These are phyloP conservation scores for Vachellia pachyceras DNA, from an alignment of 306 rosid species.

Conservation along the genomic window DNA sequence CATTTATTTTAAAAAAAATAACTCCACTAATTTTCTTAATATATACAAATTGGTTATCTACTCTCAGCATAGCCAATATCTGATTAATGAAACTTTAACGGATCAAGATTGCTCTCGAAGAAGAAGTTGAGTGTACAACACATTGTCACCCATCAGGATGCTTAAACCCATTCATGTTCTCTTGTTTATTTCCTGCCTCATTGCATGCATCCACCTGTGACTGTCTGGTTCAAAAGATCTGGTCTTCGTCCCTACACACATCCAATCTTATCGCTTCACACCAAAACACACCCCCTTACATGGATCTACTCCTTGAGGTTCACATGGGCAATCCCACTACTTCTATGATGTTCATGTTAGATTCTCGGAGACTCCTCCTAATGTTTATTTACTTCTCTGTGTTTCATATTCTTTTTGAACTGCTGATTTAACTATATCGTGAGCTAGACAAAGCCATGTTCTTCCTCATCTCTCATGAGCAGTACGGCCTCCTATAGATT, in stretches of 20 bases:
- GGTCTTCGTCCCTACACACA: background rate
- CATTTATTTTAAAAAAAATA: too few relatives aligned
- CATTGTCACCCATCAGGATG: background rate
- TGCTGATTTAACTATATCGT: too few relatives aligned
- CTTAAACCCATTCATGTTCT: background rate
- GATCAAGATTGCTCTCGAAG: background rate
- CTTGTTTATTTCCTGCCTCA: background rate
- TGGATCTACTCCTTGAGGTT: background rate
- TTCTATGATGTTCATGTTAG: background rate
- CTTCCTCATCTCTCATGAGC: too few relatives aligned
- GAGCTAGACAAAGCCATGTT: too few relatives aligned
- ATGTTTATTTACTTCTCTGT: too few relatives aligned
- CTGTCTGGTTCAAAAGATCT: background rate
- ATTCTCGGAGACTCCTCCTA: too few relatives aligned
- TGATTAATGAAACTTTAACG: background rate
- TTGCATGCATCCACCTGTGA: slow-evolving; percentile 1
- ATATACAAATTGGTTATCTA: too few relatives aligned
- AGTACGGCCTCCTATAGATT: too few relatives aligned
- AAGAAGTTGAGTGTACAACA: background rate
- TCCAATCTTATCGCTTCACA: background rate
- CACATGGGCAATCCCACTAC: background rate
- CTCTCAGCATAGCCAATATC: too few relatives aligned
- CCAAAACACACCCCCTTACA: background rate
- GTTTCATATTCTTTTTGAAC: too few relatives aligned
- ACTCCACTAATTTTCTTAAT: too few relatives aligned